Conservation (phyloP, 2,329 filamentous ascomycete species). For the Aureobasidium sp. region DNA sequence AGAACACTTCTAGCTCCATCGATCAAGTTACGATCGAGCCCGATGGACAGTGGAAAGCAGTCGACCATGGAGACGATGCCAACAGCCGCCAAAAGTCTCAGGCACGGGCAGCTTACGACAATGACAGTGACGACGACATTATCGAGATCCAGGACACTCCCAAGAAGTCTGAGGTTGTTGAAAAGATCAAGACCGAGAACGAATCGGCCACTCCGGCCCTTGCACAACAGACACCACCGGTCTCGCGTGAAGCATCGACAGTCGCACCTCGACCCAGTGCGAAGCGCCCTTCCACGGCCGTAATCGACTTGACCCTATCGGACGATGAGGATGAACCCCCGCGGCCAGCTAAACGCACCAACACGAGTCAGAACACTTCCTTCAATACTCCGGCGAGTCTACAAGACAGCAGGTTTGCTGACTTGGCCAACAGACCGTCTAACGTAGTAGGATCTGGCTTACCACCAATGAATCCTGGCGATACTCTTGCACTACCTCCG, state of each 20-base stretch:
- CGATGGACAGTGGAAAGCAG: slow-evolving; percentile 66
- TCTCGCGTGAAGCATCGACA: slow-evolving; percentile 37
- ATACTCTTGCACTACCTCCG: slow-evolving; percentile 19
- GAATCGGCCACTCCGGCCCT: slow-evolving; percentile 29
- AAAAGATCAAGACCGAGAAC: slow-evolving; percentile 35
- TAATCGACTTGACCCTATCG: slow-evolving; percentile 44
- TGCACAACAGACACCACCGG: slow-evolving; percentile 37
- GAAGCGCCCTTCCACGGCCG: slow-evolving; percentile 41
- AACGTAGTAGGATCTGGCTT: slow-evolving; percentile 18
- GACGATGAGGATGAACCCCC: slow-evolving; percentile 41
- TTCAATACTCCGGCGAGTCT: slow-evolving; percentile 20
- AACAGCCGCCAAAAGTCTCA: slow-evolving; percentile 29
- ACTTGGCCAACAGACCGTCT: slow-evolving; percentile 18
- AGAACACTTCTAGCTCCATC: slow-evolving; percentile 59
- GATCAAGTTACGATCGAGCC: slow-evolving; percentile 91
- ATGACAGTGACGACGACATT: slow-evolving; percentile 39
- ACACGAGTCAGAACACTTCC: slow-evolving; percentile 20
- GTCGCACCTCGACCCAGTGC: slow-evolving; percentile 26
- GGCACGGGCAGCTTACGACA: slow-evolving; percentile 28
- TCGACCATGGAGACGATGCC: slow-evolving; percentile 36
- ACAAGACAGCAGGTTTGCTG: slow-evolving; percentile 17
- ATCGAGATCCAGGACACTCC: slow-evolving; percentile 37
- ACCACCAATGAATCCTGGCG: slow-evolving; percentile 15
- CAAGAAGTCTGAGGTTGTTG: slow-evolving; percentile 22
- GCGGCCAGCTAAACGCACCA: slow-evolving; percentile 28